A percentile compares a stretch with the other conserved stretches of the same genome.
Evolutionary conservation across 768 basidiomycete species (phyloP).

Genomic region (Leucocoprinus leucothites): DNA sequence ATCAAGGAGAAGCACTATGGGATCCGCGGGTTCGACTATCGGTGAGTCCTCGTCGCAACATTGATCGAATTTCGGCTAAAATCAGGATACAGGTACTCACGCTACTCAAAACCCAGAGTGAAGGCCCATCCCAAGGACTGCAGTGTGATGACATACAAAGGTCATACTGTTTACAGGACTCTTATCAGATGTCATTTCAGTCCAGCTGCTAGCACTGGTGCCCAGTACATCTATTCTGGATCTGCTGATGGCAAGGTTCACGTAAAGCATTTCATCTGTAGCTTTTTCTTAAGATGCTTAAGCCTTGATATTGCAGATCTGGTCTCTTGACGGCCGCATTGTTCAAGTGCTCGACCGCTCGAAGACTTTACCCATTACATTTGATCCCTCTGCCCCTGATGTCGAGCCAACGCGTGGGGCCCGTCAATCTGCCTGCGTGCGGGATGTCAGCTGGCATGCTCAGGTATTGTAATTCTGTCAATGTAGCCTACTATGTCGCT

Average conservation of each 20-base stretch:
- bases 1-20: slow-evolving; percentile 52
- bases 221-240: slow-evolving; percentile 93
- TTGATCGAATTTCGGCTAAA: slow-evolving; percentile 2
- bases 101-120: slow-evolving; percentile 61
- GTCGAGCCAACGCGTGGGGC: slow-evolving; percentile 26
- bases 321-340: slow-evolving; percentile 88
- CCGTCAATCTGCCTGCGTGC: slow-evolving; percentile 55
- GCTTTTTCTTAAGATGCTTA: background rate
- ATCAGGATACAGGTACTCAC: slow-evolving; percentile 44
- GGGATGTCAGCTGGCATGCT: slow-evolving; percentile 96
- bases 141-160: slow-evolving; percentile 93
- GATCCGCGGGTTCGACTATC: slow-evolving; percentile 70
- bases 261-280: slow-evolving; percentile 37
- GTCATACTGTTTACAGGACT: slow-evolving; percentile 86
- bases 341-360: slow-evolving; percentile 84
- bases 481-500: background rate
- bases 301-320: slow-evolving; percentile 55
- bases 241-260: slow-evolving; percentile 84
- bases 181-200: slow-evolving; percentile 97
- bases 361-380: slow-evolving; percentile 63
- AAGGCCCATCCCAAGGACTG: slow-evolving; percentile 82
- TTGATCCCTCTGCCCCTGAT: slow-evolving; percentile 68
- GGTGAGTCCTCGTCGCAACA: slow-evolving; percentile 42
- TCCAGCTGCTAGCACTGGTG: slow-evolving; percentile 87
- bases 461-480: slow-evolving; percentile 39